phyloP scores from a whole-genome alignment of 371 early-diverging fungal species.

The Mycotypha africana region DNA sequence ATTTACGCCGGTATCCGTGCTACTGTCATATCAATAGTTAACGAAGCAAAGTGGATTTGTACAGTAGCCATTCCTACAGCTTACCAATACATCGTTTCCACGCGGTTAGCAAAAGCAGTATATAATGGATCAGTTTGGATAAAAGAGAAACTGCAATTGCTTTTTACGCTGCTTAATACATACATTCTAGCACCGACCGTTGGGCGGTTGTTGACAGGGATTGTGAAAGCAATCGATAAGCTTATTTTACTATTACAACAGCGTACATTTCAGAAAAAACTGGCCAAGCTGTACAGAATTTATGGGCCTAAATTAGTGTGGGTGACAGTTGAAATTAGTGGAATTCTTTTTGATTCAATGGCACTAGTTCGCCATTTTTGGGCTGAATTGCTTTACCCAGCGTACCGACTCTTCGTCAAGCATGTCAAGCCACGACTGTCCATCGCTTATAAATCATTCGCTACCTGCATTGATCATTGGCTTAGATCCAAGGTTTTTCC shows the following conservation, averaged over 20 bases:
- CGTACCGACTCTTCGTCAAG: constrained; percentile 9
- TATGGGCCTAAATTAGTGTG: constrained; percentile 6
- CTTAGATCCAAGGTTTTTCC: no score
- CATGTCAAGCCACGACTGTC: constrained; percentile 14
- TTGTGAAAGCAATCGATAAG: constrained; percentile 8
- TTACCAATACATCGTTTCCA: constrained; percentile 4
- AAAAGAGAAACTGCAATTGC: not conserved
- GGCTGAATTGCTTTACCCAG: constrained; percentile 3
- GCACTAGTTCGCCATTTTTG: not conserved
- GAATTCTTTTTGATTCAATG: not conserved
- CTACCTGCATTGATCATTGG: not conserved
- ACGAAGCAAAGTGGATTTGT: constrained; percentile 17
- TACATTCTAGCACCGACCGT: constrained; percentile 9
- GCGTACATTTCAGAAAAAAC: constrained; percentile 6
- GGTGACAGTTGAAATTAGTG: not conserved
- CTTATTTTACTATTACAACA: constrained; percentile 8
- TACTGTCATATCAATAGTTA: constrained; percentile 4
- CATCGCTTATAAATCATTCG: constrained; percentile 4
- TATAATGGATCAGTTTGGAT: not conserved
- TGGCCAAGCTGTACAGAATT: not conserved
- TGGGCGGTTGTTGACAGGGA: constrained; percentile 8
- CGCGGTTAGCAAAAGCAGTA: not conserved
- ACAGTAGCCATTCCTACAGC: constrained; percentile 6
- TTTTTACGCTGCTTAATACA: not conserved
- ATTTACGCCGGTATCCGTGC: constrained; percentile 11